Base-by-base conservation (phyloP, 495 filamentous ascomycete genomes). In the Wilcoxina mikolae region DNA sequence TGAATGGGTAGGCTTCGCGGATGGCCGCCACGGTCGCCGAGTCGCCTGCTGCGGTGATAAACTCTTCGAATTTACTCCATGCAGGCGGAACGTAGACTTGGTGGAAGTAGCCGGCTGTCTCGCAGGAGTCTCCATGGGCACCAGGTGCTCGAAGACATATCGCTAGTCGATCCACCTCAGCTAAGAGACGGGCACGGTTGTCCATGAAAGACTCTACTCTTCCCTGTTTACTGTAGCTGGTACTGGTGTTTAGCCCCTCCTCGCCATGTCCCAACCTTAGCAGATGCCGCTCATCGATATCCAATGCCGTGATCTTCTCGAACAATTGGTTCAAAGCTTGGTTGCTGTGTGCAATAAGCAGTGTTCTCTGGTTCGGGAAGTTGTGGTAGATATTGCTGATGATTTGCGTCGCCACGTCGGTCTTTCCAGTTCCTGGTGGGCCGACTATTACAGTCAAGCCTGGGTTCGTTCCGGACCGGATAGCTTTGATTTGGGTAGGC, bases 321-420 rank as follows among this genome's bases (percentile, higher is more conserved):
- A 99, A 99, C n/a, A 99, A 76, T 66, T 99, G 93, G 63, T 99
- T 96, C 46, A 99, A 71, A 0, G 91, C 91, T 65, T 99, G 91
- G 61, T 99, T 99, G 68, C 88, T 95, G 68, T 96, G 91, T 10
- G 91, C 93, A 58, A 99, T 82, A 35, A 99, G 79, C 23, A 99
- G 71, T 0, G 89, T 99, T 41, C 88, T 81, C 66, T 99, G 87
- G 24, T 76, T 74, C 15, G 93, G 91, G 66, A 94, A 96, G 70
- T 95, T 91, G 71, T 95, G 93, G 67, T 96, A 99, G 51, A 99
- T 84, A 65, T 95, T 95, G 74, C 86, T 94, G 70, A 99, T 96
- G 58, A 96, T 93, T 67, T 99, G 91, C 2, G 90, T 95, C 24
- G 87, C 87, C 53, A 99, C 93, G 69, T 99, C 91, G 25, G 91